Conservation (phyloP, 2,329 filamentous ascomycete genomes). For the Ophiostoma piceae region DNA sequence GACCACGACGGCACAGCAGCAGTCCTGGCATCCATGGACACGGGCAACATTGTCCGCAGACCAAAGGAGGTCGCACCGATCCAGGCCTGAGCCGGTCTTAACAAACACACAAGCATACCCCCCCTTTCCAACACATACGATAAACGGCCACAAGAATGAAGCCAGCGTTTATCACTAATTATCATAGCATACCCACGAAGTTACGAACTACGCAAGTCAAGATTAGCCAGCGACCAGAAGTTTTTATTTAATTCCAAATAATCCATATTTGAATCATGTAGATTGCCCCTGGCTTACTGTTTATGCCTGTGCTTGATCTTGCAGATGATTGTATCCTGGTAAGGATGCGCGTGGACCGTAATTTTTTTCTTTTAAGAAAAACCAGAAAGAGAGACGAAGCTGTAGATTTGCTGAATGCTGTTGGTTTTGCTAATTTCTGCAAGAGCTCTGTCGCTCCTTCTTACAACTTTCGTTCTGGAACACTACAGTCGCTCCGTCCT, state of each 20-base stretch:
- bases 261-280: neutral
- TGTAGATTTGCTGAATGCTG: neutral
- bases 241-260: neutral
- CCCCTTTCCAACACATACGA: neutral
- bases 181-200: neutral
- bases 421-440: neutral
- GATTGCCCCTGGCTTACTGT: neutral
- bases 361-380: no score
- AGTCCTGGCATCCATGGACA: constrained; percentile 22
- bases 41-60: neutral
- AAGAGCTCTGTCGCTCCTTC: no score
- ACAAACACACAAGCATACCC: no score
- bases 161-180: constrained; percentile 2
- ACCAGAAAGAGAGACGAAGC: no score
- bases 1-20: constrained; percentile 24
- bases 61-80: constrained; percentile 12
- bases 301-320: no score
- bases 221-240: neutral
- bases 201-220: neutral
- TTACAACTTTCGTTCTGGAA: no score
- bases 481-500: neutral
- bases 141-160: constrained; percentile 4
- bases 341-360: no score
- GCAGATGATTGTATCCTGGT: no score
- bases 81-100: constrained; percentile 26